phyloP scores from a whole-genome alignment of 2,329 filamentous ascomycete species.

The Pseudofabraea citricarpa region DNA sequence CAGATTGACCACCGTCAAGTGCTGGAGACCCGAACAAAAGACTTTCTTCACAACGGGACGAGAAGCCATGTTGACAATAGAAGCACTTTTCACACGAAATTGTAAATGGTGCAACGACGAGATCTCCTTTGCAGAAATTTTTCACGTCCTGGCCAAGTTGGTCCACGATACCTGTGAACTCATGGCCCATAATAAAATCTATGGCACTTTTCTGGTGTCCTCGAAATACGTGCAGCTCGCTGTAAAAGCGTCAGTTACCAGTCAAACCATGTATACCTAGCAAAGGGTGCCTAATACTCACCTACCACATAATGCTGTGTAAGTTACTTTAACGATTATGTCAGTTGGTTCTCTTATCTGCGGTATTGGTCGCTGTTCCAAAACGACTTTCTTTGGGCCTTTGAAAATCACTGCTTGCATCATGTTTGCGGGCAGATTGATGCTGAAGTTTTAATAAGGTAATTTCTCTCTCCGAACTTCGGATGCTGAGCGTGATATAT shows the following conservation, averaged over 20 bases:
- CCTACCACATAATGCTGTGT: conserved; percentile 85
- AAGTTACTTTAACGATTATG: conserved; percentile 76
- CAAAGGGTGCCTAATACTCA: too few relatives aligned
- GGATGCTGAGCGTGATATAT: too few relatives aligned
- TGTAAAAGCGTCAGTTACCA: conserved; percentile 31
- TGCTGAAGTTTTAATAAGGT: conserved; percentile 40
- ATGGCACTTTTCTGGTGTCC: conserved; percentile 69
- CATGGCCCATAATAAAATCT: conserved; percentile 71
- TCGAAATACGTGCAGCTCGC: conserved; percentile 81
- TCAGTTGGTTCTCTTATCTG: conserved; percentile 67
- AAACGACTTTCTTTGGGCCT: conserved; percentile 65
- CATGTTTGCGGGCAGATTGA: conserved; percentile 33
- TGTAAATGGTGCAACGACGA: conserved; percentile 80
- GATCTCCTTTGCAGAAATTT: conserved; percentile 67
- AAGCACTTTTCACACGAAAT: conserved; percentile 75
- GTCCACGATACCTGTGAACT: conserved; percentile 74
- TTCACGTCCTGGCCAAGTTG: conserved; percentile 65
- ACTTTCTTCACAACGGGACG: conserved; percentile 70
- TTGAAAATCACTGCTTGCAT: conserved; percentile 93
- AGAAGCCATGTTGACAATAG: conserved; percentile 74
- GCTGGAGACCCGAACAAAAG: conserved; percentile 64
- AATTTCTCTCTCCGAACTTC: too few relatives aligned
- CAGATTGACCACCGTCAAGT: conserved; percentile 76
- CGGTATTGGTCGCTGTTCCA: conserved; percentile 78
- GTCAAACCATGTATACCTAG: too few relatives aligned